These are phyloP conservation scores for Nepenthes alata DNA, from an alignment of 179 eudicot species.

Conservation along the genomic window DNA sequence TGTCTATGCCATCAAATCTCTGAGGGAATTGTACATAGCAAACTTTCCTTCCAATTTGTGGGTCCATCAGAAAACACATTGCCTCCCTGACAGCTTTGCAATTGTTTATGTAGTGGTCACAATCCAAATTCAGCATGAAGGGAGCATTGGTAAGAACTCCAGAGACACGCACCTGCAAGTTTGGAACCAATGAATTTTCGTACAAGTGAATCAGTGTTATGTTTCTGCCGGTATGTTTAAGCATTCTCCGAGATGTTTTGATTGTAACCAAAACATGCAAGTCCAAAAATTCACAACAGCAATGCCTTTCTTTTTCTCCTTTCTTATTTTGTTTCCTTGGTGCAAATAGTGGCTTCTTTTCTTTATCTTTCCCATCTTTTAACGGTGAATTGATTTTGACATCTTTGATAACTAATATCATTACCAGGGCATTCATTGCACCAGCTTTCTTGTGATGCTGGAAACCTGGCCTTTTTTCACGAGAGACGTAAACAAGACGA, in stretches of 20 bases:
- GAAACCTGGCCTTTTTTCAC: conserved; percentile 92
- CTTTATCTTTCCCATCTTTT: not conserved
- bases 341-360: not conserved
- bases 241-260: too few species aligned
- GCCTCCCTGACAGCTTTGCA: conserved; percentile 87
- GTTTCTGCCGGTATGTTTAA: too few species aligned
- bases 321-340: not conserved
- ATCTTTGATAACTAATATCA: conserved; percentile 3
- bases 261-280: too few species aligned
- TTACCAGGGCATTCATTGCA: conserved; percentile 97
- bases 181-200: conserved; percentile 3
- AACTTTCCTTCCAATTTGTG: conserved; percentile 73
- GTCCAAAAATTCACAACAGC: too few species aligned
- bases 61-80: conserved; percentile 95
- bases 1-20: conserved; percentile 90
- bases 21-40: conserved; percentile 92
- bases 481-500: conserved; percentile 85
- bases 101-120: conserved; percentile 87
- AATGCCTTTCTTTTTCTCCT: too few species aligned
- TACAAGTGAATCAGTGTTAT: not conserved
- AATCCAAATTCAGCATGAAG: conserved; percentile 93
- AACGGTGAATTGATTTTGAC: not conserved
- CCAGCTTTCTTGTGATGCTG: conserved; percentile 97
- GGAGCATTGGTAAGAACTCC: conserved; percentile 92
- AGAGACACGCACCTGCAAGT: conserved; percentile 71